Evolutionary conservation across 768 basidiomycete genomes (phyloP), one percentile per base, ranked within the genome.

Genomic region (Pulveroboletus ravenelii): DNA sequence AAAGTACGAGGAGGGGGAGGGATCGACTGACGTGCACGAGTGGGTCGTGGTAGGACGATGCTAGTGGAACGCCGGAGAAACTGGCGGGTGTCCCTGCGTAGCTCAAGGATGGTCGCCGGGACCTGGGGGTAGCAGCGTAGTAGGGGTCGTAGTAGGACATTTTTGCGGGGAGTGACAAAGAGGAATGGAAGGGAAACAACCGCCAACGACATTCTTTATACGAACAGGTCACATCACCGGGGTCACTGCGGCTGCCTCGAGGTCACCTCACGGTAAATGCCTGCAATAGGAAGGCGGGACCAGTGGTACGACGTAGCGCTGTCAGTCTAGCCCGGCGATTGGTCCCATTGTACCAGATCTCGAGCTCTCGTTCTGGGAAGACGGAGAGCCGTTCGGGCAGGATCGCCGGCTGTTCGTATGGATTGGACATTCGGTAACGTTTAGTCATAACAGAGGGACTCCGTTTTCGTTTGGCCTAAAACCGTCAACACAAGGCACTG

Each of bases 131-230:
- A 39, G 54, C 47, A 36, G 55, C 47, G 56, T 65, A 64, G 62
- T 72, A 70, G 6, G 68, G 59, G 57, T 75, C 73, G 67, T 75
- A 75, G 64, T 76, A 75, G 5, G 73, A 69, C 73, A 75, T 76
- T 30, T 30, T 61, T 59, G 52, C 38, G 50, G 50, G 52, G 38
- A 47, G 47, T 34, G 48, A 45, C 50, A 51, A n/a, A 46, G 41
- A 34, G 45, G 34, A 32, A 50, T 52, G 52, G 25, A 59, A 56
- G 18, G 29, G 32, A 23, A 18, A 30, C 3, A 14, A 29, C 2
- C 7, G 38, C 14, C 18, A 45, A 14, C 37, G 6, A 31, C 23
- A 29, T 20, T 27, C 35, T 66, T 70, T 68, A 67, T 68, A 70
- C 38, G 25, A 48, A 41, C 46, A 25, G 36, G 32, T 32, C 12